Evolutionary conservation across 1,139 yeast species (phyloP), one percentile per base, ranked within the genome.

Genomic region (Yamadazyma sp.): DNA sequence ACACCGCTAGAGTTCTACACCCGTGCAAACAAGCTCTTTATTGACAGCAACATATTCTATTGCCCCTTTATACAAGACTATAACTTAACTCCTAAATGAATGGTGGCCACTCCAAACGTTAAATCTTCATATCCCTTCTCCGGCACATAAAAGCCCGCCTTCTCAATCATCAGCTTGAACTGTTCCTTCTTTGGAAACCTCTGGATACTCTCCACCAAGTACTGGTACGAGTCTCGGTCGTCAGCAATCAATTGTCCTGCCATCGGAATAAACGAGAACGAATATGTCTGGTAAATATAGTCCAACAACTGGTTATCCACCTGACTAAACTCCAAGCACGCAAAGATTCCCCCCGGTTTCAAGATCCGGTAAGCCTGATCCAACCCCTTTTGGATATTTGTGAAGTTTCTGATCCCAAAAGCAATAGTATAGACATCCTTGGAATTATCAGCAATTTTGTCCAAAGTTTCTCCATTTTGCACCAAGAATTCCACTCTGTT

Each of bases 351-450:
- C 56, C 99, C 53, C n/a, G 97, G 98, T 62, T 85, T 87, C 57
- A 92, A 76, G 22, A 90, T 95, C 53, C 99, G 78, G 68, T 90
- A 86, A 25, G 98, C 98, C 18, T 97, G 86, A 52, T 86, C 76
- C 53, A 92, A 76, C 22, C 97, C 98, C 8, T 88, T 89, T 64
- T 90, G 97, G 49, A 92, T 83, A 57, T 92, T 76, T 43, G 99
- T 92, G 61, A 94, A 94, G 64, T 92, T 92, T 64, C 99, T 80
- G 56, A 94, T 94, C 40, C 99, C 98, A 60, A 94, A 92, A 3
- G 97, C 95, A 53, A 92, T 89, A 3, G 99, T 92, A 63, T 92
- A 92, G 32, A 94, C 81, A 59, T 92, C 98, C 64, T 90, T 92
- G 4, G 96, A 87, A 57, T 84, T 82, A 55, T 85, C 90, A 34